Percentiles rank a stretch among this genome's conserved stretches.
Evolutionary conservation across 345 rosid genomes (phyloP).

Genomic region (Ailanthus altissimus): DNA sequence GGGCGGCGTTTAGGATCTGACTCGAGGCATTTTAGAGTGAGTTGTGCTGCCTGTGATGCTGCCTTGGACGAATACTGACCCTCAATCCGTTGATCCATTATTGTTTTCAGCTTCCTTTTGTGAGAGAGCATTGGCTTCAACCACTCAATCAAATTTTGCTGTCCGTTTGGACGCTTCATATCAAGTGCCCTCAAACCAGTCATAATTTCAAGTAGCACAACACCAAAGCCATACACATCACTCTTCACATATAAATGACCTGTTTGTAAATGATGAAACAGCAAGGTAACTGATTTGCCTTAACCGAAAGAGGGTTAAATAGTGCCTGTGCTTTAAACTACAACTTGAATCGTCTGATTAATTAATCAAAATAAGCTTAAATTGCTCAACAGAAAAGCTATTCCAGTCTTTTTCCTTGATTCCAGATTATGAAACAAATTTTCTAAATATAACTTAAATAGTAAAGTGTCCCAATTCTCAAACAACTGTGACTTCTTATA

Average conservation of each 20-base stretch:
- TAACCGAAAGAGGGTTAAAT: background rate
- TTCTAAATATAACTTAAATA: background rate
- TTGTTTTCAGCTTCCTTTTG: slow-evolving; percentile 40
- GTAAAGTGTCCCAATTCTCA: background rate
- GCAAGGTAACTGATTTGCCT: background rate
- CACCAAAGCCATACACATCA: slow-evolving; percentile 73
- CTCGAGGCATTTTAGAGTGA: slow-evolving; percentile 47
- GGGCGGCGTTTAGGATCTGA: slow-evolving; percentile 54
- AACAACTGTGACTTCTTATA: background rate
- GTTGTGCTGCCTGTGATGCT: slow-evolving; percentile 42
- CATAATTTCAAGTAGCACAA: slow-evolving; percentile 60
- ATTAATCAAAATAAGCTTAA: background rate
- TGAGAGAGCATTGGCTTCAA: slow-evolving; percentile 43
- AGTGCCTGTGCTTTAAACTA: too few species aligned
- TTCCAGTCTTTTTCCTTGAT: background rate
- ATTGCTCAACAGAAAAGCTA: background rate
- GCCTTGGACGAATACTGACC: slow-evolving; percentile 56
- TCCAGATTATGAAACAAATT: background rate
- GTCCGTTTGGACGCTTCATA: slow-evolving; percentile 33
- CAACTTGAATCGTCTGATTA: too few species aligned
- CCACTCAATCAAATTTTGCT: slow-evolving; percentile 62
- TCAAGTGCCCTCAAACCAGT: slow-evolving; percentile 58
- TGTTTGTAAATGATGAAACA: slow-evolving; percentile 15
- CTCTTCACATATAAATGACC: slow-evolving; percentile 72
- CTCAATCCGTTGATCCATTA: slow-evolving; percentile 52